These are phyloP conservation scores for Euclidium syriacum DNA, from an alignment of 345 rosid genomes.

Conservation along the genomic window DNA sequence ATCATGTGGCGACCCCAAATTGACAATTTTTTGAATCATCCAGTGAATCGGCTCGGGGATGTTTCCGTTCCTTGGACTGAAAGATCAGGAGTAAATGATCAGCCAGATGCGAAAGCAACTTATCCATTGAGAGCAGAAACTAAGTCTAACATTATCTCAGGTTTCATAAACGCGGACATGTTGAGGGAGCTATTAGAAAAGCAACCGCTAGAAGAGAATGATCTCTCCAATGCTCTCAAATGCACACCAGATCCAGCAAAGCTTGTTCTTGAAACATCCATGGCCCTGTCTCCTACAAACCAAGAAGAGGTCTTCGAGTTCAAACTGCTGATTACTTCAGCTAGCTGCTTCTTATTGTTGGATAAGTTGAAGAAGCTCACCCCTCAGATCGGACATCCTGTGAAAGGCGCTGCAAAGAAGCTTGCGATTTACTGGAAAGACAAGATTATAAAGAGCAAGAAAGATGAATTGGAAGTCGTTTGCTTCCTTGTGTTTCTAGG, in stretches of 20 bases:
- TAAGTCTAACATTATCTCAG: neutral
- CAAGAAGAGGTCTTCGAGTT: constrained; percentile 14
- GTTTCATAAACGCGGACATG: neutral
- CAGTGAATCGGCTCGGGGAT: neutral
- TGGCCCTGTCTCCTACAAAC: constrained; percentile 12
- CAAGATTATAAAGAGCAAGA: constrained; percentile 23
- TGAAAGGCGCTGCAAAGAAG: constrained; percentile 29
- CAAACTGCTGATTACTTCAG: constrained; percentile 20
- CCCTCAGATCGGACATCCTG: constrained; percentile 17
- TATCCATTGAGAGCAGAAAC: neutral
- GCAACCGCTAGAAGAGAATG: constrained; percentile 14
- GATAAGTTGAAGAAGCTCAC: constrained; percentile 32
- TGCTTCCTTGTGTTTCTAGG: constrained; percentile 40
- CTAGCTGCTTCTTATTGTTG: constrained; percentile 29
- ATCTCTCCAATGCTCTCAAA: constrained; percentile 26
- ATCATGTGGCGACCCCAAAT: neutral
- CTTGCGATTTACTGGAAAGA: constrained; percentile 35
- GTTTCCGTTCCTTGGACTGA: neutral
- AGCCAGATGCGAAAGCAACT: neutral
- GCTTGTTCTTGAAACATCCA: constrained; percentile 32
- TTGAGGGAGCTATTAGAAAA: constrained; percentile 16
- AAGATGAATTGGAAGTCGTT: constrained; percentile 31
- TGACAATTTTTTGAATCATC: neutral
- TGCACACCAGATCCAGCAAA: constrained; percentile 38
- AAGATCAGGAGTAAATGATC: neutral